phyloP scores from a whole-genome alignment of 2,329 filamentous ascomycete species.

The Chrysoporthe deuterocubensis region DNA sequence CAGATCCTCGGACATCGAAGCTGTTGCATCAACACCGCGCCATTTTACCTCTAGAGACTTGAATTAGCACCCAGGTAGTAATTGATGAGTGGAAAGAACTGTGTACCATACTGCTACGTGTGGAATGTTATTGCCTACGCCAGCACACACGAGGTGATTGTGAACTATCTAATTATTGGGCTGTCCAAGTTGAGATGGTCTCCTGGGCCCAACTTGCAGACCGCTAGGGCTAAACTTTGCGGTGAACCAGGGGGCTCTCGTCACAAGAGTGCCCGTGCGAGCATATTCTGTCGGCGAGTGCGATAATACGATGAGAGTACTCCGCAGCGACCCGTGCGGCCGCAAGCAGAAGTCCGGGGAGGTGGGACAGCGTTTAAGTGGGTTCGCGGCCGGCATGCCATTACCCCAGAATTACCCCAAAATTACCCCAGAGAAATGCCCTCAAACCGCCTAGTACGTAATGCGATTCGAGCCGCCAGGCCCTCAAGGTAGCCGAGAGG shows the following conservation, averaged over 20 bases:
- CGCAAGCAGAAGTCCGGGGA: background rate
- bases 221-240: background rate
- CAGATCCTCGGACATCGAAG: too few species aligned
- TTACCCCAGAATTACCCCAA: conserved; percentile 28
- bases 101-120: too few species aligned
- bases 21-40: too few species aligned
- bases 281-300: background rate
- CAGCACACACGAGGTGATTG: background rate
- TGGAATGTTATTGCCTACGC: background rate
- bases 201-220: background rate
- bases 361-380: background rate
- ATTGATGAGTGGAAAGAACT: too few species aligned
- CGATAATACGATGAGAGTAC: background rate
- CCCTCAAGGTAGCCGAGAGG: background rate
- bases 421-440: conserved; percentile 27
- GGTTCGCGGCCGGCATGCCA: conserved; percentile 4
- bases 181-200: background rate
- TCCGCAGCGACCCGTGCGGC: background rate
- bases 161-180: background rate
- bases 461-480: conserved; percentile 12
- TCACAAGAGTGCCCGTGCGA: too few species aligned
- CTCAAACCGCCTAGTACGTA: conserved; percentile 27
- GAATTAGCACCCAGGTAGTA: too few species aligned
- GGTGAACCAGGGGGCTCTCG: background rate
- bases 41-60: too few species aligned